Evolutionary conservation across 768 basidiomycete species (phyloP).

Genomic region (Dentipellis sp.): DNA sequence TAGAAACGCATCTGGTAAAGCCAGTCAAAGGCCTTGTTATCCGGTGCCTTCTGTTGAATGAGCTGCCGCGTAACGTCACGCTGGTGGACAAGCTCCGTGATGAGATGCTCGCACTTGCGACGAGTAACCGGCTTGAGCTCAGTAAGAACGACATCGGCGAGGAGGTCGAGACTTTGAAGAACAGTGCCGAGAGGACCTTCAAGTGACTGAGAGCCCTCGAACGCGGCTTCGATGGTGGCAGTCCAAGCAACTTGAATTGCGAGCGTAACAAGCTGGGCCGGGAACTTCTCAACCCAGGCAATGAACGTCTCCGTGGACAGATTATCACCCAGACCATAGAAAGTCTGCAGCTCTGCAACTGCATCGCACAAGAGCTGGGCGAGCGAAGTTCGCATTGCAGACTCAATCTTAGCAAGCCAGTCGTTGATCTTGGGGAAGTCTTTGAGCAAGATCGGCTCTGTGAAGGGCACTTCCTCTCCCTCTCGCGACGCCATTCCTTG

Average conservation of each 20-base stretch:
- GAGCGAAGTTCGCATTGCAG: slow-evolving; percentile 86
- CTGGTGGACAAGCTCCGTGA: slow-evolving; percentile 97
- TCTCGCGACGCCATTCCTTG: slow-evolving; percentile 93
- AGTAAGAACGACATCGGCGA: slow-evolving; percentile 93
- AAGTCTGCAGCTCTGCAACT: slow-evolving; percentile 67
- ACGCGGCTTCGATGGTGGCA: slow-evolving; percentile 59
- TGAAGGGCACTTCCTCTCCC: slow-evolving; percentile 87
- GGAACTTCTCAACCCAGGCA: slow-evolving; percentile 88
- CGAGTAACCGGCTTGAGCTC: slow-evolving; percentile 88
- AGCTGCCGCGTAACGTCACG: slow-evolving; percentile 87
- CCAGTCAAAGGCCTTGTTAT: slow-evolving; percentile 80
- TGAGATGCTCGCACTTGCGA: slow-evolving; percentile 96
- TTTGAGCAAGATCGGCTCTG: slow-evolving; percentile 75
- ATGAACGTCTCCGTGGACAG: slow-evolving; percentile 66
- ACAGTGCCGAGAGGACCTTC: slow-evolving; percentile 66
- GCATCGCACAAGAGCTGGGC: slow-evolving; percentile 75
- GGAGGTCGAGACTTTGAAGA: slow-evolving; percentile 76
- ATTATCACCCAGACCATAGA: slow-evolving; percentile 61
- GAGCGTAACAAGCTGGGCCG: slow-evolving; percentile 94
- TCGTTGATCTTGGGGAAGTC: slow-evolving; percentile 98
- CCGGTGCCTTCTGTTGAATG: slow-evolving; percentile 50
- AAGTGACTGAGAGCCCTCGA: slow-evolving; percentile 48
- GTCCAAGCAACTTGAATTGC: slow-evolving; percentile 97
- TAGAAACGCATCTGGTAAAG: slow-evolving; percentile 99
- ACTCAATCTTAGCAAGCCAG: slow-evolving; percentile 89